Evolutionary conservation across 169 alveolate species (phyloP).

Genomic region (Babesia gibsoni): DNA sequence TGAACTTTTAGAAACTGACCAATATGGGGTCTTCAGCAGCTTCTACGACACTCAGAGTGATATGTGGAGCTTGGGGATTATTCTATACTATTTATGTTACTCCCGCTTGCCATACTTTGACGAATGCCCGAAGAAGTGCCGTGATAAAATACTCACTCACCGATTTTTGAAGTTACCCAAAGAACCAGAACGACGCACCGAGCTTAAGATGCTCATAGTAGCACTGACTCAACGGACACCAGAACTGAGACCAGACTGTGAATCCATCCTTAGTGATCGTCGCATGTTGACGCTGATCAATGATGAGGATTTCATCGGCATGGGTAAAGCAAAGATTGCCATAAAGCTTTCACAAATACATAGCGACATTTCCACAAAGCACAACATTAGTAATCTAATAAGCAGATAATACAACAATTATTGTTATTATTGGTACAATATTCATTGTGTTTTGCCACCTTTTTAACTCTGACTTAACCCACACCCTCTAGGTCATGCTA

Average conservation of each 20-base stretch:
- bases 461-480: too few relatives aligned
- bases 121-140: slow-evolving; percentile 55
- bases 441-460: too few relatives aligned
- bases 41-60: slow-evolving; percentile 70
- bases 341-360: background rate
- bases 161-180: slow-evolving; percentile 6
- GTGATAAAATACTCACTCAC: slow-evolving; percentile 34
- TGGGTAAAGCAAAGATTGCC: slow-evolving; percentile 21
- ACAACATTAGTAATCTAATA: too few relatives aligned
- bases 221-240: slow-evolving; percentile 26
- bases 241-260: slow-evolving; percentile 41
- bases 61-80: slow-evolving; percentile 81
- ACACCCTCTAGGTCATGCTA: too few relatives aligned
- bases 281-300: background rate
- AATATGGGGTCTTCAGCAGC: slow-evolving; percentile 35
- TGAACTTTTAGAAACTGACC: slow-evolving; percentile 68
- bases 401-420: too few relatives aligned
- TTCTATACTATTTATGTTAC: slow-evolving; percentile 71
- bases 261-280: slow-evolving; percentile 15
- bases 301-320: slow-evolving; percentile 6
- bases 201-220: slow-evolving; percentile 20
- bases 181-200: slow-evolving; percentile 1
- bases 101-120: slow-evolving; percentile 61
- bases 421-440: too few relatives aligned
- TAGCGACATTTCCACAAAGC: too few relatives aligned